phyloP scores from a whole-genome alignment of 2,329 filamentous ascomycete species.

The Elsinoe ampelina region DNA sequence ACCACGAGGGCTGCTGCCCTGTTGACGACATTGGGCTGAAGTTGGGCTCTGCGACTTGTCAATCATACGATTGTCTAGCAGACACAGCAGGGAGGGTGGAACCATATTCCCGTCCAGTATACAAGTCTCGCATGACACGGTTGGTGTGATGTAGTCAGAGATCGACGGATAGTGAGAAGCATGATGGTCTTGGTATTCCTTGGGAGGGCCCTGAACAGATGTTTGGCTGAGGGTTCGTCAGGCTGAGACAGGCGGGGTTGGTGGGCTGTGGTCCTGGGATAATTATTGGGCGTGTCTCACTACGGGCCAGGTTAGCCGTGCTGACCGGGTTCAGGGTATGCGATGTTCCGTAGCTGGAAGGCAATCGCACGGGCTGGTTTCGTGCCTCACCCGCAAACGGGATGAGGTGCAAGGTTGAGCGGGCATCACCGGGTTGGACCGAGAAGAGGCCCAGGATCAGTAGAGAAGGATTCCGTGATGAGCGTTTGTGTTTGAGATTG shows the following conservation, averaged over 20 bases:
- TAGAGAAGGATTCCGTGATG: background rate
- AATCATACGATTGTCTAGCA: no score
- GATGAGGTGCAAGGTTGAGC: background rate
- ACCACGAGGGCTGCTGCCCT: no score
- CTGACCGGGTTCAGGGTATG: background rate
- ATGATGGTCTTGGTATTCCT: background rate
- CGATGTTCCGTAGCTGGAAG: background rate
- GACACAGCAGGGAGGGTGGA: no score
- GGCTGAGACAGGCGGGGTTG: slow-evolving; percentile 4
- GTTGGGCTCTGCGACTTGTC: no score
- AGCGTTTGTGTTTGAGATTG: no score
- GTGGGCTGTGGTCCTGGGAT: background rate
- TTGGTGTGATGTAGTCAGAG: background rate
- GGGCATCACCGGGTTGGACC: background rate
- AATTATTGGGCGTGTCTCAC: slow-evolving; percentile 1
- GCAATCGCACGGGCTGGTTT: background rate
- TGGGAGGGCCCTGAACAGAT: background rate
- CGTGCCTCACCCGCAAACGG: background rate
- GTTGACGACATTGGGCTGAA: no score
- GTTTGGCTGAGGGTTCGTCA: slow-evolving; percentile 8
- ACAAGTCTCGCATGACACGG: no score
- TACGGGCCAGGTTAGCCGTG: background rate
- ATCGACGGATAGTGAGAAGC: background rate
- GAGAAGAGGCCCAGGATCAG: background rate
- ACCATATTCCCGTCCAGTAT: no score